Conservation (phyloP, 352 stramenopile genomes). For the Phytophthora uliginosa region DNA sequence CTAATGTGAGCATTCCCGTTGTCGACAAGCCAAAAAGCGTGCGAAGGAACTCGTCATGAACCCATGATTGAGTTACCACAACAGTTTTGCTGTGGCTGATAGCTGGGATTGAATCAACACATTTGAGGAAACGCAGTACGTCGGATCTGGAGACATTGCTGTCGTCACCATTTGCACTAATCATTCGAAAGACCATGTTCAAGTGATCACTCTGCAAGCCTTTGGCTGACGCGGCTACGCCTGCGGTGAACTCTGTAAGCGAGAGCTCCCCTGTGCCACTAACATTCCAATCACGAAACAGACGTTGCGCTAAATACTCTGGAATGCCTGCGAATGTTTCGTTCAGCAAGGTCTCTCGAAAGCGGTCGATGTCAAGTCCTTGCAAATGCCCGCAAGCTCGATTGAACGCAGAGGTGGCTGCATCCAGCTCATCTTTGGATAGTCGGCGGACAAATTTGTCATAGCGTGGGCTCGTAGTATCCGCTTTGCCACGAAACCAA, state of each 20-base stretch:
- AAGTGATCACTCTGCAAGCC: slow-evolving; percentile 56
- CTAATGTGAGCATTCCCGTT: neutral
- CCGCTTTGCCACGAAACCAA: neutral
- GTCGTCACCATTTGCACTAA: slow-evolving; percentile 20
- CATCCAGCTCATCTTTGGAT: slow-evolving; percentile 32
- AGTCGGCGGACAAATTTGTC: slow-evolving; percentile 19
- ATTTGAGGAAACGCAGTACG: slow-evolving; percentile 10
- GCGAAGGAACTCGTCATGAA: no score
- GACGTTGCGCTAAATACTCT: slow-evolving; percentile 31
- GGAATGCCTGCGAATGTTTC: slow-evolving; percentile 51
- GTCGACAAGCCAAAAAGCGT: slow-evolving; percentile 5
- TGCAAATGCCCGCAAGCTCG: slow-evolving; percentile 48
- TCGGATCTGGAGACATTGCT: slow-evolving; percentile 3
- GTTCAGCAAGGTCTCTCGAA: slow-evolving; percentile 48
- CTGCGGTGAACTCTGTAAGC: slow-evolving; percentile 50
- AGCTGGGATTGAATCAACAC: neutral
- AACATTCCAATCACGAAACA: slow-evolving; percentile 54
- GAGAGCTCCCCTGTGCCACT: slow-evolving; percentile 31
- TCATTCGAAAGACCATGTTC: slow-evolving; percentile 53
- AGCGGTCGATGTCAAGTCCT: slow-evolving; percentile 38
- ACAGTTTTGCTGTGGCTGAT: no score
- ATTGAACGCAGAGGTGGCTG: slow-evolving; percentile 47
- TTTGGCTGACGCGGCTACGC: slow-evolving; percentile 39
- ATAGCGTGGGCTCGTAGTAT: neutral
- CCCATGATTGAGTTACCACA: no score